A percentile compares a stretch with the other conserved stretches of the same genome.
Evolutionary conservation across 805 yeast species (phyloP).

Genomic region (Barnettozyma siamensis): DNA sequence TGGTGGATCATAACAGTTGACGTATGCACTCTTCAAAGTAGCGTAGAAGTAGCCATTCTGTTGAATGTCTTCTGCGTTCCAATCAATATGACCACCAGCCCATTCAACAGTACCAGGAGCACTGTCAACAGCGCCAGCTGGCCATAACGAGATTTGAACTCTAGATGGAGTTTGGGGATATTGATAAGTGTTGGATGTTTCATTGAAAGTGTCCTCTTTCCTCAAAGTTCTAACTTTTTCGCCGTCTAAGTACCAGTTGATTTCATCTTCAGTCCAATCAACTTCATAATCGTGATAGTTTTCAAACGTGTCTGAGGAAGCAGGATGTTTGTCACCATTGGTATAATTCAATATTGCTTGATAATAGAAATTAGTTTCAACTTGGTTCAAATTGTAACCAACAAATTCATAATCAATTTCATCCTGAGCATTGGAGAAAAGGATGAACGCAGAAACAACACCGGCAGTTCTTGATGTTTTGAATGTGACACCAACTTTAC

Average conservation of each 20-base stretch:
- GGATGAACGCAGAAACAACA: slow-evolving; percentile 80
- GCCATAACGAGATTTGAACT: slow-evolving; percentile 73
- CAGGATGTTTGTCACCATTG: slow-evolving; percentile 40
- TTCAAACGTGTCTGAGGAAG: slow-evolving; percentile 49
- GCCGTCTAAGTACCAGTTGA: slow-evolving; percentile 74
- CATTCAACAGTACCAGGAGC: slow-evolving; percentile 65
- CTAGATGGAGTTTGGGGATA: slow-evolving; percentile 75
- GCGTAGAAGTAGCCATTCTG: slow-evolving; percentile 81
- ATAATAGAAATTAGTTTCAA: slow-evolving; percentile 77
- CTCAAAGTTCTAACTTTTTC: slow-evolving; percentile 56
- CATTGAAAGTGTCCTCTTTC: slow-evolving; percentile 55
- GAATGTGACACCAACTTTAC: slow-evolving; percentile 62
- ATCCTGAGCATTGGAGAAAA: slow-evolving; percentile 81
- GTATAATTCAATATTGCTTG: slow-evolving; percentile 68
- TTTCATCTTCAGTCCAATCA: slow-evolving; percentile 74
- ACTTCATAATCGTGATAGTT: slow-evolving; percentile 70
- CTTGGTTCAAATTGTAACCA: slow-evolving; percentile 62
- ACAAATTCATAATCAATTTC: slow-evolving; percentile 87
- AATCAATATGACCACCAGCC: slow-evolving; percentile 86
- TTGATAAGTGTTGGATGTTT: slow-evolving; percentile 48
- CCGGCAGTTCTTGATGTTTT: slow-evolving; percentile 75
- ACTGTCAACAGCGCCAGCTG: slow-evolving; percentile 54
- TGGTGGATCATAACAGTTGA: slow-evolving; percentile 75
- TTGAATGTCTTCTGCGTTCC: slow-evolving; percentile 71
- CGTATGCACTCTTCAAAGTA: slow-evolving; percentile 49